Evolutionary conservation across 2,329 filamentous ascomycete genomes (phyloP).

Genomic region (Phaeosphaeria sp.): DNA sequence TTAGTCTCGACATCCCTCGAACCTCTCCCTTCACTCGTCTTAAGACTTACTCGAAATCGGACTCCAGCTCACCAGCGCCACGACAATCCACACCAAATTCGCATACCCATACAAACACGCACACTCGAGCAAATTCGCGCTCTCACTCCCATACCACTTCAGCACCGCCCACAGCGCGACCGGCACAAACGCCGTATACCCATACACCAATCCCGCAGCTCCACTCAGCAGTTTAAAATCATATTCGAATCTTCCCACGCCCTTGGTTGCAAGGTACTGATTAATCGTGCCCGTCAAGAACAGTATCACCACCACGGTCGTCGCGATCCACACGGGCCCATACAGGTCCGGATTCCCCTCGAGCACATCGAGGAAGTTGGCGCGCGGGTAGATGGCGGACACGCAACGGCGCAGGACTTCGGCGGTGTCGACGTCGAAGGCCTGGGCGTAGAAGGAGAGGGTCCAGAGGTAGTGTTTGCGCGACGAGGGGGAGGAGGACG

Average conservation of each 20-base stretch:
- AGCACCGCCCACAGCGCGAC: conserved; percentile 84
- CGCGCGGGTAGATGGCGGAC: conserved; percentile 86
- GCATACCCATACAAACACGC: conserved; percentile 95
- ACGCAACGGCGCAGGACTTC: conserved; percentile 87
- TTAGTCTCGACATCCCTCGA: neutral
- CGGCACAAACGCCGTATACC: conserved; percentile 85
- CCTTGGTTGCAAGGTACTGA: conserved; percentile 77
- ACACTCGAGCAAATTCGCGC: conserved; percentile 91
- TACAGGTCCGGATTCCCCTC: conserved; percentile 98
- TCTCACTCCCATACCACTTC: conserved; percentile 94
- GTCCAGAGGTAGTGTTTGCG: conserved; percentile 90
- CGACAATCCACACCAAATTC: conserved; percentile 96
- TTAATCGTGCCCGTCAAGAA: conserved; percentile 96
- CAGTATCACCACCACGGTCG: conserved; percentile 92
- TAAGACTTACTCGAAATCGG: conserved; percentile 67
- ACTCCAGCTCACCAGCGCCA: conserved; percentile 90
- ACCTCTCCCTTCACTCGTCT: neutral
- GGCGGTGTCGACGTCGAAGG: conserved; percentile 96
- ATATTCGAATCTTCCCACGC: conserved; percentile 79
- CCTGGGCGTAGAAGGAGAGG: conserved; percentile 92
- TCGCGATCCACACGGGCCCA: conserved; percentile 98
- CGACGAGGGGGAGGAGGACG: conserved; percentile 29
- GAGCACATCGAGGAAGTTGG: conserved; percentile 95
- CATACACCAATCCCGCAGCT: conserved; percentile 91
- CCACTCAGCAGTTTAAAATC: conserved; percentile 90